Base-by-base conservation (phyloP, 139 green algal species). In the Yamagishiella unicocca region DNA sequence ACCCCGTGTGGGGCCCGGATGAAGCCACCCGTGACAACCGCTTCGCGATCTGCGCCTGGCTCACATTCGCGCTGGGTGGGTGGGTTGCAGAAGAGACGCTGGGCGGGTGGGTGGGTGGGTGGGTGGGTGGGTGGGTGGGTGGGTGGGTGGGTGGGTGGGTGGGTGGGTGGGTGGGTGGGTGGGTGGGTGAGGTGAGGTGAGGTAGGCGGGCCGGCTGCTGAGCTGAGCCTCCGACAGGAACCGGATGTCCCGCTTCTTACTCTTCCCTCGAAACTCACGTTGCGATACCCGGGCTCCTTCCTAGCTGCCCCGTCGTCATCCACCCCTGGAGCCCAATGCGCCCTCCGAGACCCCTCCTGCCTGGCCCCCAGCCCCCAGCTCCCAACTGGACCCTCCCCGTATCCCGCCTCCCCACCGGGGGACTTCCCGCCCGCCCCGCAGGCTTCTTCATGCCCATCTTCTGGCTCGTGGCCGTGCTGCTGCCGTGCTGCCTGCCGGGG, bases 401-500 rank as follows among this genome's bases (percentile, higher is more conserved):
- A 4, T 40, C 29, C 12, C 64, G 24, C 38, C 31, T 29, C 21
- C 33, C 6, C 46, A 58, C 17, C 50, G 17, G 12, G 50, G 50
- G 66, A 46, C 37, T 74, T 46, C 7, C 21, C 31, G 31, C 66
- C 22, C 2, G 19, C 66, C n/a, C 29, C 61, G 9, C 80, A 77
- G 64, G 62, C 80, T 77, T 77, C 80, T 67, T 77, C 43, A n/a
- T 78, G 7, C 80, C 80, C 31, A 42, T 77, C 2, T 86, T 86
- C 64, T 86, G 80, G 80, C 64, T 86, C 17, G 19, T 86, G 21
- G 25, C 80, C 7, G 64, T 77, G 64, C 64, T 86, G 31, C 80
- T 86, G 80, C 80, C 80, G 31, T 77, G 43, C 64, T 86, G 80
- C 66, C 62, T 86, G 64, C 80, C 80, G 5, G 80, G 80, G 7